Evolutionary conservation across 2,329 filamentous ascomycete species (phyloP), one percentile per base, ranked within the genome.

Genomic region (Aspergillus sp.): DNA sequence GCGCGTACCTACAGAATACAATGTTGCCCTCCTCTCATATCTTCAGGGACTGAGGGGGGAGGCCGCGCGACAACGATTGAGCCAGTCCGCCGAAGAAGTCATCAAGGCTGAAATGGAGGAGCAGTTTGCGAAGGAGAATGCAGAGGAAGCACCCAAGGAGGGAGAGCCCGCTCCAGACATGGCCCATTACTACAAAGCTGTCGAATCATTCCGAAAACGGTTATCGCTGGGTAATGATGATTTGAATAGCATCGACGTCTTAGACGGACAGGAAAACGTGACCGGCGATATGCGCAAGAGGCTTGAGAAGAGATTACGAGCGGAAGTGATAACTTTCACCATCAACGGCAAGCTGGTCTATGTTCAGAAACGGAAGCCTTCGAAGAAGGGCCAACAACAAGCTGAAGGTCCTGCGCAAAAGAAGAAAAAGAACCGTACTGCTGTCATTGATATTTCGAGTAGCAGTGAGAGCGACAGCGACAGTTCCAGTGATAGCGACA

Each of bases 1-100:
- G 58, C 79, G 80, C 39, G 80, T 96, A 39, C 88, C 90, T 0
- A 71, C 83, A 13, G 72, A 78, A 50, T 81, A 91, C 68, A 83
- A 88, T 49, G 71, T 79, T 42, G 76, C 82, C 19, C 81, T 96
- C 38, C 81, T 85, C 62, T 77, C 81, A 45, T 97, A 96, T 70
- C 81, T 96, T 54, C 75, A 79, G 49, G 88, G 89, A 44, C 71
- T 96, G 48, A 84, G 90, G 71, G 87, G 90, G 33, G 81, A 80
- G 52, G 83, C 83, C 5, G 82, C 88, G 47, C 80, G 82, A 48
- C 77, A 61, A 37, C 61, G 88, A 47, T 70, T 95, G 52, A 76
- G 77, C 35, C 77, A 88, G 58, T 74, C 79, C 47, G 88, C 88
- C 20, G 73, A 81, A 50, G 78, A 83, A 45, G 69, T 84, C 44